Base-by-base conservation (phyloP, 305 asterid genomes). In the Fraxinus greggii region DNA sequence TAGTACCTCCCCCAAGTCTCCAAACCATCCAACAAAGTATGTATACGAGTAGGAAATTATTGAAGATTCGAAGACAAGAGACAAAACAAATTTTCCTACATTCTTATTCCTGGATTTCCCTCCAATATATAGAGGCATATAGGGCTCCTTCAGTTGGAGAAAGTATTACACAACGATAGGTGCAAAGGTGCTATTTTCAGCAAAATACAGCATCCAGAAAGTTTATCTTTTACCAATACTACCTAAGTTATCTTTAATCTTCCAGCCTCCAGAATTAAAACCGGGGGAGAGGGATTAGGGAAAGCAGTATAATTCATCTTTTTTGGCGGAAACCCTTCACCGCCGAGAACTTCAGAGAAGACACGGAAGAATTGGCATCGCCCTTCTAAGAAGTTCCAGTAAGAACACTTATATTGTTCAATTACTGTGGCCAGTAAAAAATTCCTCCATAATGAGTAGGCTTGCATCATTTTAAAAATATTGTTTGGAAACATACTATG, bases 81-180 rank as follows among this genome's bases (percentile, higher is more conserved):
- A 72, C 45, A 33, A 17, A 32, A 9, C 45, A 72, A 72, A 69
- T 17, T 32, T 31, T 72, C 42, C 76, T 17, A n/a, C 7, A 3
- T 70, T 70, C 76, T 70, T 70, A 32, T 70, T 70, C 76, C 76
- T 1, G 13, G 45, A 70, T 70, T 70, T 70, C 42, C 42, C 76
- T 70, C 21, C 76, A 6, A 67, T 28, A 26, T 10, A 28, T 6
- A 67, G 5, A 67, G 72, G 31, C 31, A 61, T 8, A 61, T 61
- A 61, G 72, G 72, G 32, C 7, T 61, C 72, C 17, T 61, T 61
- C 72, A 61, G 72, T 24, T 61, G 72, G 29, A 23, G 72, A 61
- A 23, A 21, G 32, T 23, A 61, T 24, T 24, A 24, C 32, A 61
- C 15, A 61, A 9, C 15, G 72, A 23, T 23, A 61, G 32, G 72